A percentile compares a stretch with the other conserved stretches of the same genome.
These are phyloP conservation scores for Umbelopsis vinacea DNA, from an alignment of 192 early-diverging fungal species.

Conservation along the genomic window DNA sequence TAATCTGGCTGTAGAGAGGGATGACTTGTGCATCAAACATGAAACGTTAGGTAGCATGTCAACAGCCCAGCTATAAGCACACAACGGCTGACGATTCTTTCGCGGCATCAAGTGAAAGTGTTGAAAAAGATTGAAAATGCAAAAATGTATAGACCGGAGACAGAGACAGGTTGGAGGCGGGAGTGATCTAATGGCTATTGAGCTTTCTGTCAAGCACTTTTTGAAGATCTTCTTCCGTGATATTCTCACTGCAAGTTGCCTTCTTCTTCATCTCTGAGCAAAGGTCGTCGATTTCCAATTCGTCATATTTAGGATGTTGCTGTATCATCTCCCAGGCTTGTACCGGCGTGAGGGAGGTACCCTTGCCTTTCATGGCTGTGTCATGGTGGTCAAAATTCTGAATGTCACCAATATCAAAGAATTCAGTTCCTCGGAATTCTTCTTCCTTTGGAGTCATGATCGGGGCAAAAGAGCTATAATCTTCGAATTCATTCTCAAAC, in stretches of 20 bases:
- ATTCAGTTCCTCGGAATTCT: background rate
- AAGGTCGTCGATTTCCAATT: slow-evolving; percentile 55
- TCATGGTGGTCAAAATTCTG: background rate
- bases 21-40: too few relatives aligned
- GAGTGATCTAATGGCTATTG: background rate
- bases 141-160: too few relatives aligned
- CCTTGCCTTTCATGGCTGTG: too few relatives aligned
- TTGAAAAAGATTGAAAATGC: too few relatives aligned
- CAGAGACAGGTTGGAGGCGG: too few relatives aligned
- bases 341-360: background rate
- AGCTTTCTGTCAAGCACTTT: background rate
- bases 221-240: background rate
- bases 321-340: slow-evolving; percentile 56
- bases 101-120: too few relatives aligned
- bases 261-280: slow-evolving; percentile 59
- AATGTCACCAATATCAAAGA: background rate
- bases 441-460: slow-evolving; percentile 18
- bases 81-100: too few relatives aligned
- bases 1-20: background rate
- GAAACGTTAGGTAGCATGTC: too few relatives aligned
- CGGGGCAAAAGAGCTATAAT: slow-evolving; percentile 12
- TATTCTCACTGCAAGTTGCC: slow-evolving; percentile 47
- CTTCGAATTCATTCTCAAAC: slow-evolving; percentile 24
- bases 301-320: slow-evolving; percentile 61
- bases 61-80: too few relatives aligned